These are phyloP conservation scores for Lachnellula hyalina DNA, from an alignment of 2,329 filamentous ascomycete genomes.

Conservation along the genomic window DNA sequence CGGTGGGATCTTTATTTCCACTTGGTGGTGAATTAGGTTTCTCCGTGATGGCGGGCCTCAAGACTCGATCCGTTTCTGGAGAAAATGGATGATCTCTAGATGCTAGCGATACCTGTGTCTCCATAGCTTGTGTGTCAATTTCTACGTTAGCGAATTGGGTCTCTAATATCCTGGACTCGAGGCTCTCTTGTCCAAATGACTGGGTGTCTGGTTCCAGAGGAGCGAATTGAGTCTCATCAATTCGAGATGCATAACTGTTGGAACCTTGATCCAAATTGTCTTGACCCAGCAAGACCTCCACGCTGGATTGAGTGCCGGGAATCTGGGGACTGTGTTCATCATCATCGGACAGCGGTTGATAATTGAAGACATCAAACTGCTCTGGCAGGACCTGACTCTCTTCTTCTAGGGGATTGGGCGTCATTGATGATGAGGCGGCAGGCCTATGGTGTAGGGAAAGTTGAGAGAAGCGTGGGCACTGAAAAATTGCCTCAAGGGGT, in stretches of 20 bases:
- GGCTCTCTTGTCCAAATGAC: constrained; percentile 7
- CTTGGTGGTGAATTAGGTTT: not conserved
- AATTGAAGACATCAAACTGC: too few species aligned
- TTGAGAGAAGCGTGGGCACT: not conserved
- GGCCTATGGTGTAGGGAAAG: not conserved
- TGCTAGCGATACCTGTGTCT: not conserved
- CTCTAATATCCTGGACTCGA: not conserved
- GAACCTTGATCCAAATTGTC: not conserved
- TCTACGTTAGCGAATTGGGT: constrained; percentile 4
- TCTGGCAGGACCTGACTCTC: constrained; percentile 12
- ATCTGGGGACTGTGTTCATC: not conserved
- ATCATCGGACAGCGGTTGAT: not conserved
- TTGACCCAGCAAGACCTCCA: not conserved
- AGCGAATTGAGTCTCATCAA: constrained; percentile 21
- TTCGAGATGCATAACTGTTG: constrained; percentile 8
- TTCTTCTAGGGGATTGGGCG: not conserved
- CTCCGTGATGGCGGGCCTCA: not conserved
- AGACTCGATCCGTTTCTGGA: not conserved
- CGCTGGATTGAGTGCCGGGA: not conserved
- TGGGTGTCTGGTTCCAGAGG: constrained; percentile 21
- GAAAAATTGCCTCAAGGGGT: not conserved
- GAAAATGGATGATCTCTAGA: not conserved
- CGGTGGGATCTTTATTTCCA: not conserved
- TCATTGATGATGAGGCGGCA: not conserved
- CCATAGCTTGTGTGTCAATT: constrained; percentile 8